Conservation (phyloP, 1,284 basidiomycete genomes). For the Hymenochaete sp. region DNA sequence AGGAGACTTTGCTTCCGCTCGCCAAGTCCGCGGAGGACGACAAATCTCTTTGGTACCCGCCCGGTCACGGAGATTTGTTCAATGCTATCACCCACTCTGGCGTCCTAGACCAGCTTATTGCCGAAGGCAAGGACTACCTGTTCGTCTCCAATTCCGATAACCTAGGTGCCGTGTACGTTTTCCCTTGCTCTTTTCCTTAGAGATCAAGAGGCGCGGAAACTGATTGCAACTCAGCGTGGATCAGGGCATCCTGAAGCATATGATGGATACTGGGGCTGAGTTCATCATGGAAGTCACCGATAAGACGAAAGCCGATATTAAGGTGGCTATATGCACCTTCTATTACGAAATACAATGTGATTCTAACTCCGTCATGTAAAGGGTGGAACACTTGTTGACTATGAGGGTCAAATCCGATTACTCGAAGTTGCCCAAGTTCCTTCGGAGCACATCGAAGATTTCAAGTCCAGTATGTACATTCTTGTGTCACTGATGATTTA, state of each 20-base stretch:
- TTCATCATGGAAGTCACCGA: constrained; percentile 99
- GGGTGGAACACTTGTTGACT: constrained; percentile 98
- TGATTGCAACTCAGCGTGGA: constrained; percentile 48
- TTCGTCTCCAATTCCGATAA: constrained; percentile 99
- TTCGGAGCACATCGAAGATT: constrained; percentile 96
- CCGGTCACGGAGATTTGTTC: constrained; percentile 97
- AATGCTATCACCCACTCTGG: constrained; percentile 93
- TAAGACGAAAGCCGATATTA: constrained; percentile 99
- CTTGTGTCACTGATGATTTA: constrained; percentile 8
- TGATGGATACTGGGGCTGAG: constrained; percentile 82
- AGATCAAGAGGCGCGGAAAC: background rate
- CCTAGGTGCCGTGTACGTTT: constrained; percentile 87
- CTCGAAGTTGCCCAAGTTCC: constrained; percentile 99
- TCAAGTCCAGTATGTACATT: constrained; percentile 66
- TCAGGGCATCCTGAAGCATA: constrained; percentile 79
- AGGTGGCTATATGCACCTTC: constrained; percentile 34
- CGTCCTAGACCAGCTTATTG: constrained; percentile 88
- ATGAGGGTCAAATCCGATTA: constrained; percentile 88
- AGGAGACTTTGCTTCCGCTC: constrained; percentile 88
- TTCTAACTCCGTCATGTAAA: constrained; percentile 19
- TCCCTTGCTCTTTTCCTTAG: background rate
- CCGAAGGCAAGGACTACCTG: constrained; percentile 97
- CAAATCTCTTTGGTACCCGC: constrained; percentile 98
- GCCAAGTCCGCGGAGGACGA: constrained; percentile 83
- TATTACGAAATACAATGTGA: background rate